Evolutionary conservation across 2,329 filamentous ascomycete genomes (phyloP).

Genomic region (Beauveria asiatica): DNA sequence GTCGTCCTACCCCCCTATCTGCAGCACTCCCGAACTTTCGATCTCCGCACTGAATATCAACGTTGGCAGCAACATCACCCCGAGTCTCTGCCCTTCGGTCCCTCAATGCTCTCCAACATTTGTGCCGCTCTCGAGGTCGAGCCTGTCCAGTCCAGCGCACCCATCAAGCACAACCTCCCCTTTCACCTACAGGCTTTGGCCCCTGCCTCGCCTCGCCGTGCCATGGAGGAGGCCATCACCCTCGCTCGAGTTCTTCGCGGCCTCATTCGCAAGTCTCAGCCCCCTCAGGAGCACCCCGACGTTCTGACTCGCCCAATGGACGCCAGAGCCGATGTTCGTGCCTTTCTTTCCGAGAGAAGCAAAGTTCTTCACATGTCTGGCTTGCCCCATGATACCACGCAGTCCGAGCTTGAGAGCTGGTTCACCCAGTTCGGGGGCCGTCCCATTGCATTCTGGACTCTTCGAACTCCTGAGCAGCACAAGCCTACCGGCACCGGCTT

Average conservation of each 20-base stretch:
- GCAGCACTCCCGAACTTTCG: constrained; percentile 95
- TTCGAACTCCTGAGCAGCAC: constrained; percentile 95
- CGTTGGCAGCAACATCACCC: constrained; percentile 98
- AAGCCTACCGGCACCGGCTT: constrained; percentile 99
- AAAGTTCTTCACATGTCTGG: constrained; percentile 98
- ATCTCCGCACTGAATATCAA: constrained; percentile 94
- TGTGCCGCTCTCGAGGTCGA: constrained; percentile 97
- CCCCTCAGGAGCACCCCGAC: constrained; percentile 85
- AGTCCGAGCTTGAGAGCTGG: constrained; percentile 98
- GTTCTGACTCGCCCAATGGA: constrained; percentile 94
- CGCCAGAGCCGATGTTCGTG: constrained; percentile 88
- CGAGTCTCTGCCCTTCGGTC: constrained; percentile 92
- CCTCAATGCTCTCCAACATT: constrained; percentile 92
- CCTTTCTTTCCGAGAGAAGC: constrained; percentile 91
- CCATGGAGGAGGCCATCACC: constrained; percentile 96
- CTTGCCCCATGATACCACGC: constrained; percentile 92
- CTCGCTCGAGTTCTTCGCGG: constrained; percentile 86
- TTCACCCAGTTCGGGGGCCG: constrained; percentile 97
- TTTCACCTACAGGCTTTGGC: constrained; percentile 96
- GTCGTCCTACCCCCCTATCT: constrained; percentile 94
- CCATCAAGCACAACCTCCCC: constrained; percentile 96
- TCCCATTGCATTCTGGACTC: constrained; percentile 97
- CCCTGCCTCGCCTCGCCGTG: constrained; percentile 86
- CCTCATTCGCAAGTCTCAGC: constrained; percentile 92
- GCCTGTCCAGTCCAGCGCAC: constrained; percentile 91